Base-by-base conservation (phyloP, 1,139 yeast species). In the Lodderomyces margitis region DNA sequence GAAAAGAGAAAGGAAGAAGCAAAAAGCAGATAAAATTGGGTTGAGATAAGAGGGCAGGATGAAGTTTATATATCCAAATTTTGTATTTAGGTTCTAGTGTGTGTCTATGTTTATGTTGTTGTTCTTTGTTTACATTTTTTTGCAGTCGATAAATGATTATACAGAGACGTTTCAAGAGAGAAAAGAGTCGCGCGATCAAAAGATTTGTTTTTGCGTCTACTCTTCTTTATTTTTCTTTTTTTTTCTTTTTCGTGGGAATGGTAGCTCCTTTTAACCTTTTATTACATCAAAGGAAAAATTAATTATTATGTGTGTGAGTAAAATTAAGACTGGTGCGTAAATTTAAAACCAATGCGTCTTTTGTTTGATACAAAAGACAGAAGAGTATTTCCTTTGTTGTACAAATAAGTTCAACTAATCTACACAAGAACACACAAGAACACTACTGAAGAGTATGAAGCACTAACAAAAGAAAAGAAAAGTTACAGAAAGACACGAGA, bases 271-370 rank as follows among this genome's bases (percentile, higher is more conserved):
- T n/a, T 15, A 28, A 15, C 19, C 10, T 28, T 15, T 28, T n/a
- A 8, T 2, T 19, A 28, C 32, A 28, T 19, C 23, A 19, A 33
- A 33, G 21, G 36, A 33, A 15, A 33, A 14, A 21, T 12, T 12
- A 21, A 7, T 19, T n/a, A 4, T 7, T 19, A n/a, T 20, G n/a
- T n/a, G 24, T 5, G 27, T 5, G 36, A 21, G 36, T 33, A 33
- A 33, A 33, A 11, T 14, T 21, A 9, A 33, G 36, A 21, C 24
- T 21, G n/a, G 21, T 33, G 36, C 19, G 36, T 21, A 33, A 33
- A 33, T 21, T 21, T 21, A 5, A 20, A 4, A 33, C 24, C 27
- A 33, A 19, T 33, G 19, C 25, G 25, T 21, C 36, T 33, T 33
- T 5, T 12, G 11, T 14, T 4, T 21, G 5, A 21, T 21, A 21